A percentile compares a stretch with the other conserved stretches of the same genome.
These are phyloP conservation scores for Halocafeteria seosinensis DNA, from an alignment of 108 stramenopile genomes.

Conservation along the genomic window DNA sequence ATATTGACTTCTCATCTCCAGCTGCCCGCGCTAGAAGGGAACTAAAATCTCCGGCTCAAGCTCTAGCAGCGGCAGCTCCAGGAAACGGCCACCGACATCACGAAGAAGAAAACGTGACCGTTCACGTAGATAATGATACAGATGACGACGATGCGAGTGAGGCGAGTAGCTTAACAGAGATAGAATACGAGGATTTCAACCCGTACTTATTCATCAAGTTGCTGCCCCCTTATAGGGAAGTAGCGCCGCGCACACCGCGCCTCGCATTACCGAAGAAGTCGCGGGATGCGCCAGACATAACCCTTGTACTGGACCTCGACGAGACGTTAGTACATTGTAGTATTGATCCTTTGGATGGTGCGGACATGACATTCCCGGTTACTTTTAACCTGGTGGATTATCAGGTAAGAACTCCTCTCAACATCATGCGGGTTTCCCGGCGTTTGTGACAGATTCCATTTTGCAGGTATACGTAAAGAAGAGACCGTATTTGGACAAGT, in stretches of 20 bases:
- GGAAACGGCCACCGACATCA: neutral
- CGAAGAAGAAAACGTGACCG: neutral
- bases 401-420: too few species aligned
- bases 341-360: slow-evolving; percentile 61
- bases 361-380: slow-evolving; percentile 74
- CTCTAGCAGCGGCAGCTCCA: neutral
- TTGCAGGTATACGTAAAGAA: slow-evolving; percentile 92
- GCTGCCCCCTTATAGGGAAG: slow-evolving; percentile 51
- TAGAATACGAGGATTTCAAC: slow-evolving; percentile 74
- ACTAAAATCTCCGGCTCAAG: neutral
- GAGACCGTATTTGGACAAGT: slow-evolving; percentile 84
- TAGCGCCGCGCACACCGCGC: neutral
- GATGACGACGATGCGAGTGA: slow-evolving; percentile 46
- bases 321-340: slow-evolving; percentile 92
- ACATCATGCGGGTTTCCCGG: too few species aligned
- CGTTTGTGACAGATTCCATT: too few species aligned
- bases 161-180: too few species aligned
- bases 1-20: too few species aligned
- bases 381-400: slow-evolving; percentile 85
- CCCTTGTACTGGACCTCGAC: slow-evolving; percentile 81
- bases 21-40: neutral
- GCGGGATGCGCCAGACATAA: neutral
- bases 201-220: slow-evolving; percentile 80
- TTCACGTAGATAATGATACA: neutral
- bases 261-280: neutral